Conservation (phyloP, 2,329 filamentous ascomycete species). For the Penicillium sp. region DNA sequence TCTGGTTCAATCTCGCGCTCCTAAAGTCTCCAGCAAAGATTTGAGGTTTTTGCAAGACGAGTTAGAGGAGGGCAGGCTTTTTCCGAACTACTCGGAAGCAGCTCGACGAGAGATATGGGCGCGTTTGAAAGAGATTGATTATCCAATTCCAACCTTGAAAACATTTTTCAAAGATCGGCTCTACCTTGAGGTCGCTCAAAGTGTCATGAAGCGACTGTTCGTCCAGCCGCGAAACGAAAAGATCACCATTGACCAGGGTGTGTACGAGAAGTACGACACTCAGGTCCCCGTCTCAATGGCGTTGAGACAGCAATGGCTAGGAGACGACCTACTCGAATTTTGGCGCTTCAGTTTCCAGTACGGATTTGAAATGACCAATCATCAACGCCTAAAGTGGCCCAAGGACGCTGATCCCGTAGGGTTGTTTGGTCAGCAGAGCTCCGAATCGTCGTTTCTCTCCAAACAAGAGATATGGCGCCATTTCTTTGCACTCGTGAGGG, state of each 20-base stretch:
- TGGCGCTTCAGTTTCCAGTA: no score
- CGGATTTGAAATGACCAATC: no score
- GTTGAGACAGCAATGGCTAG: neutral
- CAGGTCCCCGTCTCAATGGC: neutral
- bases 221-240: neutral
- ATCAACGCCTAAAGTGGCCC: no score
- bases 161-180: no score
- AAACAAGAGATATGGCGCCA: no score
- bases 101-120: neutral
- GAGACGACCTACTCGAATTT: neutral
- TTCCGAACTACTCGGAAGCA: neutral
- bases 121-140: neutral
- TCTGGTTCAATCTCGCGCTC: neutral
- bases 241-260: neutral
- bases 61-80: neutral
- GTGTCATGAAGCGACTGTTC: neutral
- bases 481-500: no score
- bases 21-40: neutral
- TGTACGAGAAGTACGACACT: neutral
- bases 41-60: neutral
- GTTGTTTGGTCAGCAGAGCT: no score
- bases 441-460: no score
- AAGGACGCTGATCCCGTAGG: no score
- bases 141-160: no score
- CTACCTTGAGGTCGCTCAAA: no score